Evolutionary conservation across 768 basidiomycete species (phyloP), one percentile per base, ranked within the genome.

Genomic region (Galerina marginata): DNA sequence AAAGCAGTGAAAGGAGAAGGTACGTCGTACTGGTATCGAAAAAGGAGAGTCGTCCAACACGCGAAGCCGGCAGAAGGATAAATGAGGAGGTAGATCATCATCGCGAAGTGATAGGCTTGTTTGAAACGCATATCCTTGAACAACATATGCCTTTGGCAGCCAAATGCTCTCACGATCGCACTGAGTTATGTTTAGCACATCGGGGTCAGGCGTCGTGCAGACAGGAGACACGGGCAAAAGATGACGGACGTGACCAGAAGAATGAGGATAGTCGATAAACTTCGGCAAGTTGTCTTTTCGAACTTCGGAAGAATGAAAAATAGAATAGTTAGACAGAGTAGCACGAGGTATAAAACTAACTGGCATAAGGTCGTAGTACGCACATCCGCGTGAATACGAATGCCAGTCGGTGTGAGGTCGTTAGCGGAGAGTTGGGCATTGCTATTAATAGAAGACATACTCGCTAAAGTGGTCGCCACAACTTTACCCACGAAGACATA

Each of bases 301-400:
- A 68, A 65, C 63, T 64, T 68, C 65, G 67, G 65, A 67, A 61
- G 58, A 66, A 69, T 52, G 56, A 58, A 43, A 15, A 33, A 40
- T n/a, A 16, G 20, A 52, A n/a, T 50, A n/a, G 37, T 40, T 43
- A 53, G 42, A 38, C 5, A 26, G 15, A 53, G 48, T 26, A 53
- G 55, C 60, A 61, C 60, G 55, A 61, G 55, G 55, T 57, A 40
- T 42, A 51, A 39, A 42, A 58, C 48, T 26, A 43, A 38, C 38
- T 15, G 23, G 40, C 15, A 50, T 58, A 42, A 33, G 23, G 42
- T 38, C 45, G 12, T n/a, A 14, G 16, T 26, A 54, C 12, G 16
- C 51, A 47, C 43, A 61, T 57, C 16, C 44, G 15, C 16, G 16
- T 36, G 44, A 39, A 36, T 55, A 61, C 42, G 51, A 26, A 39